Base-by-base conservation (phyloP, 257 asterid genomes). In the Solanum rostratum region DNA sequence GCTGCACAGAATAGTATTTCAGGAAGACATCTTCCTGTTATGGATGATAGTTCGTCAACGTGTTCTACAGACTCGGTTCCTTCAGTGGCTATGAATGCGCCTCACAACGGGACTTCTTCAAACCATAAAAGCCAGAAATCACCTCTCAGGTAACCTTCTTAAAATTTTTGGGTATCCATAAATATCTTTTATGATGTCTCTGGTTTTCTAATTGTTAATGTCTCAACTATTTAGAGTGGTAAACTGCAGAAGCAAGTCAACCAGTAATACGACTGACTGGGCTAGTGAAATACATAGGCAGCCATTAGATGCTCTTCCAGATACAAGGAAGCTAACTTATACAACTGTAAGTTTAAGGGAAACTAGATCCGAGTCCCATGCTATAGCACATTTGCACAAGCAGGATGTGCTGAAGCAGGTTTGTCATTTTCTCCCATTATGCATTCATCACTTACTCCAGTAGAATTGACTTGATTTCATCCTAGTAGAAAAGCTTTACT, bases 11-110 rank as follows among this genome's bases (percentile, higher is more conserved):
- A 91, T 83, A 97, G 95, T 79, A 78, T 78, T 15, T 94, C 92
- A 74, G 91, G 90, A 57, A 88, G 91, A 86, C 85, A 85, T 81
- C 85, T 91, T 66, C 91, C 94, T 43, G 86, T 85, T 24, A 83
- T 95, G 86, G 97, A 93, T 74, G 99, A 95, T 87, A 93, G 92
- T 91, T 95, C 97, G 33, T 96, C 98, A 70, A 91, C 93, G 55
- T 93, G 98, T 88, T 96, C 97, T 81, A 92, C 97, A 37, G 98
- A 93, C 88, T 93, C 98, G 5, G 91, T 92, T 81, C 97, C 95
- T 79, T 91, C 95, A 37, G 94, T 87, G 39, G 86, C 68, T 33
- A 84, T 85, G 74, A 93, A 84, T 82, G 90, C 85, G 55, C 85
- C 91, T 71, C 87, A 83, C 54, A 89, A 85, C 46, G 91, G 90